These are phyloP conservation scores for Fusarium subglutinans DNA, from an alignment of 2,329 filamentous ascomycete species.

Conservation along the genomic window DNA sequence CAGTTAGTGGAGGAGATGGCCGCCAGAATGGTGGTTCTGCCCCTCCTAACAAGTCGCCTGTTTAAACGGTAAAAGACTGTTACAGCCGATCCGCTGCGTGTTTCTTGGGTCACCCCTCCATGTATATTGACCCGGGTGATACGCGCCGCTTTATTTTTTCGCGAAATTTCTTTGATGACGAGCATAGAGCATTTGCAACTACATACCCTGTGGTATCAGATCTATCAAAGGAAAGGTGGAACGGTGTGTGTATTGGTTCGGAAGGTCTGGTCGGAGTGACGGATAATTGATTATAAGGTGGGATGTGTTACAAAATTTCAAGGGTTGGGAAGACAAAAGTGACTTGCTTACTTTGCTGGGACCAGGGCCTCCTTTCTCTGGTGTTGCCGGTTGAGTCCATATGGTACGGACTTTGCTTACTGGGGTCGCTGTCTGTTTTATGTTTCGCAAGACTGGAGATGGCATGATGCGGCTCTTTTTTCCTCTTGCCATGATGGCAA, in stretches of 20 bases:
- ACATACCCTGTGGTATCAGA: constrained; percentile 55
- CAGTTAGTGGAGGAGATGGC: constrained; percentile 72
- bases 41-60: constrained; percentile 68
- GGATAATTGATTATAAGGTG: constrained; percentile 50
- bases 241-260: constrained; percentile 49
- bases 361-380: constrained; percentile 45
- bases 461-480: constrained; percentile 4
- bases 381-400: constrained; percentile 45
- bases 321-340: constrained; percentile 55
- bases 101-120: constrained; percentile 39
- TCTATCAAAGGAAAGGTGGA: constrained; percentile 51
- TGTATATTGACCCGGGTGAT: constrained; percentile 31
- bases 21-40: constrained; percentile 70
- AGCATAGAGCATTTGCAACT: constrained; percentile 58
- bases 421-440: constrained; percentile 43
- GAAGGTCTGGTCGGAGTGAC: constrained; percentile 52
- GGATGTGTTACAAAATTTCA: constrained; percentile 48
- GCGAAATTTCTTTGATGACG: constrained; percentile 52
- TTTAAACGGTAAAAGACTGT: constrained; percentile 51
- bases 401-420: constrained; percentile 47
- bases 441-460: constrained; percentile 46
- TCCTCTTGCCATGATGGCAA: constrained; percentile 2
- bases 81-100: constrained; percentile 40
- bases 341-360: constrained; percentile 45
- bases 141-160: constrained; percentile 42